These are phyloP conservation scores for Botrytis fragariae DNA, from an alignment of 2,329 filamentous ascomycete genomes.

Conservation along the genomic window DNA sequence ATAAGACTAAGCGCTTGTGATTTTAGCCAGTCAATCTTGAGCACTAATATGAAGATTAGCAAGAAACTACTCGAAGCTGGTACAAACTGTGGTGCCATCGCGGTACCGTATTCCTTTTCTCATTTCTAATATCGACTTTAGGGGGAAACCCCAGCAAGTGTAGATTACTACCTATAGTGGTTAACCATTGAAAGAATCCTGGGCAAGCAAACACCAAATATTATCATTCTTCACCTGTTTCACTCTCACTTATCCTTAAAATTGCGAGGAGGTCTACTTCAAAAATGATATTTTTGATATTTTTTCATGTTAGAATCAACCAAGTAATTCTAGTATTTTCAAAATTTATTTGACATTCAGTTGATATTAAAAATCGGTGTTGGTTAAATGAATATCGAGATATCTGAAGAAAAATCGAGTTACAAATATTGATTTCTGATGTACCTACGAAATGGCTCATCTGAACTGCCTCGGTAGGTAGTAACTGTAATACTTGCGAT, in stretches of 20 bases:
- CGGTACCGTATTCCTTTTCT: neutral
- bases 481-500: neutral
- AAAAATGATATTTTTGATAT: neutral
- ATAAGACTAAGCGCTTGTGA: neutral
- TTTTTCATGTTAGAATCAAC: neutral
- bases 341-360: neutral
- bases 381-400: neutral
- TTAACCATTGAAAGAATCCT: neutral
- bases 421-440: neutral
- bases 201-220: neutral
- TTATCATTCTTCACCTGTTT: neutral
- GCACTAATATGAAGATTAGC: neutral
- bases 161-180: neutral
- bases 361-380: neutral
- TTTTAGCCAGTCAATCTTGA: neutral
- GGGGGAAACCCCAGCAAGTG: neutral
- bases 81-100: no score
- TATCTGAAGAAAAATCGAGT: neutral
- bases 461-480: neutral
- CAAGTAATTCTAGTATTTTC: neutral
- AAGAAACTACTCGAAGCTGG: no score
- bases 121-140: neutral
- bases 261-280: neutral
- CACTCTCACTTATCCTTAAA: neutral
- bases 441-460: neutral